phyloP scores from a whole-genome alignment of 164 flowering plant species.

The Macadamia integrifolia region DNA sequence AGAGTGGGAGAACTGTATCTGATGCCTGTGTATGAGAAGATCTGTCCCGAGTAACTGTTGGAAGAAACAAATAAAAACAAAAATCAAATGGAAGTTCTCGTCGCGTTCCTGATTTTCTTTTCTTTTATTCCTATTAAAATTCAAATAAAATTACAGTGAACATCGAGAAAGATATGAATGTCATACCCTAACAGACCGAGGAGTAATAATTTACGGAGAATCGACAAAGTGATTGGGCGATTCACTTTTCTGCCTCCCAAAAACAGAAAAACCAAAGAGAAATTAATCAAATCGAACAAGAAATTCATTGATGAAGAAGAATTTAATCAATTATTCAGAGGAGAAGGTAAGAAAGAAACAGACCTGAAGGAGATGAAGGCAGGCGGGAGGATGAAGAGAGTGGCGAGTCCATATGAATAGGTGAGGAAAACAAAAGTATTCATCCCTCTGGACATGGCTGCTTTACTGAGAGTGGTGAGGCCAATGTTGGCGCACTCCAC shows the following conservation, averaged over 20 bases:
- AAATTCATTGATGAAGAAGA: background rate
- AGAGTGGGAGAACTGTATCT: constrained; percentile 51
- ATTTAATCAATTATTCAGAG: no score
- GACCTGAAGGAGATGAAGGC: constrained; percentile 23
- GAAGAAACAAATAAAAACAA: background rate
- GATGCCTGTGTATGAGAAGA: constrained; percentile 29
- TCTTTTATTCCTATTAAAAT: background rate
- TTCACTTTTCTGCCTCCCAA: background rate
- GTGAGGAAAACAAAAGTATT: constrained; percentile 30
- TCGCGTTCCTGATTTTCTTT: background rate
- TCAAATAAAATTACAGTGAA: background rate
- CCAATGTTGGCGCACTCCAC: constrained; percentile 21
- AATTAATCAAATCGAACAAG: background rate
- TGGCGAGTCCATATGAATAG: constrained; percentile 32
- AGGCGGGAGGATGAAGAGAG: constrained; percentile 30
- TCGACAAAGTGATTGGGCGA: background rate
- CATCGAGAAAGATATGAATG: background rate
- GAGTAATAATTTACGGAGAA: background rate
- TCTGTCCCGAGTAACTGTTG: constrained; percentile 26
- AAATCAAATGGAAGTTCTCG: background rate
- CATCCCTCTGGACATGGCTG: constrained; percentile 45
- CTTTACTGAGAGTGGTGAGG: constrained; percentile 31
- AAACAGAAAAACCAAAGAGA: background rate
- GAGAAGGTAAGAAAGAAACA: background rate
- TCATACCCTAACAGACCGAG: background rate